phyloP scores from a whole-genome alignment of 768 basidiomycete genomes.

The Lentinula aciculospora region DNA sequence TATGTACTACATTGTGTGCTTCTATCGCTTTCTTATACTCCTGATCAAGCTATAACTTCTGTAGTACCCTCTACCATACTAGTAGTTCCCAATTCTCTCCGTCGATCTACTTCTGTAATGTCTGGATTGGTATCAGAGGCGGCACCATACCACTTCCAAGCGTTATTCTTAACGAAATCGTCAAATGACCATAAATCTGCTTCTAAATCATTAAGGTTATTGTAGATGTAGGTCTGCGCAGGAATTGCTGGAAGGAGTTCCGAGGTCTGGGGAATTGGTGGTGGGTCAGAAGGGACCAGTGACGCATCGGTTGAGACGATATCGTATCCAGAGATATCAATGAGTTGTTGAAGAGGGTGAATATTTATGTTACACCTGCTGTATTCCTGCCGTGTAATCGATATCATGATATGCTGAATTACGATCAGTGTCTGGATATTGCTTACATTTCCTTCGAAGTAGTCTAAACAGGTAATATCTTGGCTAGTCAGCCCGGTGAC shows the following conservation, averaged over 20 bases:
- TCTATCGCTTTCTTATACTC: too few species aligned
- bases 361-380: slow-evolving; percentile 45
- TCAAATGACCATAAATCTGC: slow-evolving; percentile 74
- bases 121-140: slow-evolving; percentile 28
- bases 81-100: slow-evolving; percentile 19
- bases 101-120: slow-evolving; percentile 49
- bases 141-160: slow-evolving; percentile 70
- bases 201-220: slow-evolving; percentile 37
- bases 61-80: background rate
- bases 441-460: slow-evolving; percentile 77
- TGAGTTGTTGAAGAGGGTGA: slow-evolving; percentile 45
- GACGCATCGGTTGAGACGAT: slow-evolving; percentile 19
- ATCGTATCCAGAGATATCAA: slow-evolving; percentile 25
- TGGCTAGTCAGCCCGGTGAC: slow-evolving; percentile 61
- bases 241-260: slow-evolving; percentile 30
- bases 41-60: background rate
- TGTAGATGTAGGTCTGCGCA: slow-evolving; percentile 77
- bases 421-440: background rate
- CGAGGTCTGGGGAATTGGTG: slow-evolving; percentile 29
- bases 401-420: background rate
- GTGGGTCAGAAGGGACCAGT: slow-evolving; percentile 37
- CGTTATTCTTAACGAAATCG: slow-evolving; percentile 71
- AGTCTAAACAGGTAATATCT: slow-evolving; percentile 69
- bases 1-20: background rate
- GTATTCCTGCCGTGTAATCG: slow-evolving; percentile 60